Percentiles rank a stretch among this genome's conserved stretches.
Evolutionary conservation across 1,139 yeast genomes (phyloP).

Genomic region (Taphrina wiesneri): DNA sequence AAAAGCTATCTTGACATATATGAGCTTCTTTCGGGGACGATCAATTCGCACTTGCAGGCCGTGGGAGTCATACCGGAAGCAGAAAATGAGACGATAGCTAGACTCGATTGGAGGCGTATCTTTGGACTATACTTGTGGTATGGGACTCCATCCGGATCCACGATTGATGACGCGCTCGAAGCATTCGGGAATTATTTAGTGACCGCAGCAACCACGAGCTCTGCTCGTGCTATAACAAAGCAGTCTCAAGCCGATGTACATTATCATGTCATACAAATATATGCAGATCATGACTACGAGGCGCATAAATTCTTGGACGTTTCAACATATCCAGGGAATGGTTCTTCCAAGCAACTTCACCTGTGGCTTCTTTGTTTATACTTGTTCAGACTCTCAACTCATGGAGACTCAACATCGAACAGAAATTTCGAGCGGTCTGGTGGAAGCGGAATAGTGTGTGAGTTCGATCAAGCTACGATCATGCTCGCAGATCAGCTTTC

Average conservation of each 20-base stretch:
- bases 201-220: background rate
- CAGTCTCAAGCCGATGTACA: background rate
- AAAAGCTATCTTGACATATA: conserved; percentile 58
- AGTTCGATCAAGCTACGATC: conserved; percentile 39
- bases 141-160: conserved; percentile 46
- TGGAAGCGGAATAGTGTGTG: background rate
- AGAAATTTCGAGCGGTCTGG: background rate
- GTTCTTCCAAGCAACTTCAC: background rate
- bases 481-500: conserved; percentile 53
- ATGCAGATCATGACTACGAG: background rate
- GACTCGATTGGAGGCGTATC: conserved; percentile 65
- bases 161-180: conserved; percentile 48
- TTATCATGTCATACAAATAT: background rate
- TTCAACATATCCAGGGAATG: background rate
- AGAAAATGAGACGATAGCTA: conserved; percentile 41
- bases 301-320: background rate
- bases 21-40: conserved; percentile 61
- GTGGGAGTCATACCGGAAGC: conserved; percentile 36
- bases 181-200: conserved; percentile 40
- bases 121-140: conserved; percentile 64
- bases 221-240: background rate
- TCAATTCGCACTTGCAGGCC: conserved; percentile 39
- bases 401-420: background rate
- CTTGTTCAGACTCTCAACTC: conserved; percentile 36
- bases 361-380: background rate